Base-by-base conservation (phyloP, 2,329 filamentous ascomycete species). In the Fusarium metavorans region DNA sequence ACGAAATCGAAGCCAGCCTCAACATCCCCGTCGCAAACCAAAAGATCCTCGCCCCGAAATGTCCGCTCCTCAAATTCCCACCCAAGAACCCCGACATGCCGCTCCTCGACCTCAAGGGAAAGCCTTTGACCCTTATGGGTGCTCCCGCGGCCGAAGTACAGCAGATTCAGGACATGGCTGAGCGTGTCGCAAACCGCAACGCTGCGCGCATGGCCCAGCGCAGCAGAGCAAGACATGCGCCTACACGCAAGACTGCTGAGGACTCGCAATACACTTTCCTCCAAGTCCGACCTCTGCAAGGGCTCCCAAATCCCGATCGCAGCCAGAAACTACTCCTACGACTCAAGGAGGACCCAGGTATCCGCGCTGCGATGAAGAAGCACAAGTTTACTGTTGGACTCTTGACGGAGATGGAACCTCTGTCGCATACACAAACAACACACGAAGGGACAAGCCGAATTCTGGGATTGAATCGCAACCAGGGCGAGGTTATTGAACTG, bases 371-470 rank as follows among this genome's bases (percentile, higher is more conserved):
- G 1, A 99, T 99, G 97, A 87, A 89, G 18, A 92, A 92, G 77
- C 95, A 98, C 85, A 90, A 92, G 73, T 98, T 97, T 85, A 90
- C 89, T 23, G 97, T 99, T 1, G 92, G 92, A 0, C 83, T 98
- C 4, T 87, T 99, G 30, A 98, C 95, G 0, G 97, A 99, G 84
- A 98, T 99, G 96, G 94, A 99, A 78, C 97, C 97, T 0, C 88
- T 92, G 0, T 89, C 92, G 75, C 91, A 98, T 82, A 98, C 95
- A 0, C 82, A 88, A 72, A 82, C 86, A 1, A 94, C 90, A 5
- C 92, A 94, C 79, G 93, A 97, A 78, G 89, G 90, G 56, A 89
- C 88, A n/a, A 92, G 92, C 59, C 89, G 94, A 52, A 95, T 94
- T 2, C 84, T 98, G 0, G 97, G 97, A 0, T 82, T 98, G 45